Conservation (phyloP, 2,329 filamentous ascomycete species). For the Trichophyton rubrum region DNA sequence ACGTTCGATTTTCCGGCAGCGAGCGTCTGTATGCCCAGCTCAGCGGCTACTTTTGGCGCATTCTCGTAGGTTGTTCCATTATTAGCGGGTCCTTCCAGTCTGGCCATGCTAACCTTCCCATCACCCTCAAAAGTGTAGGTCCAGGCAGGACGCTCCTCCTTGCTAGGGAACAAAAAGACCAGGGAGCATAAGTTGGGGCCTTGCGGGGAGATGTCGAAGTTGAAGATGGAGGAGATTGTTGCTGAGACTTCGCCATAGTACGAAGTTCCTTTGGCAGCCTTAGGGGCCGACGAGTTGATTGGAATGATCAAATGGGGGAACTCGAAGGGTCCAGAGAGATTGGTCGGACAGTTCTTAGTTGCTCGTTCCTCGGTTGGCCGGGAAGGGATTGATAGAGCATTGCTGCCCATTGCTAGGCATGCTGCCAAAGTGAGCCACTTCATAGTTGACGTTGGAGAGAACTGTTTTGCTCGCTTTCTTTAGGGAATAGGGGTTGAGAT, state of each 20-base stretch:
- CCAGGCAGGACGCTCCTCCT: slow-evolving; percentile 47
- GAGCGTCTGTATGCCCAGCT: slow-evolving; percentile 36
- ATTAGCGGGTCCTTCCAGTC: slow-evolving; percentile 37
- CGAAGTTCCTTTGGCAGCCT: slow-evolving; percentile 41
- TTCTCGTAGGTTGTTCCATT: slow-evolving; percentile 43
- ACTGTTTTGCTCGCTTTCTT: neutral
- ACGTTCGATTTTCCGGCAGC: slow-evolving; percentile 44
- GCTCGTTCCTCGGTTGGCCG: neutral
- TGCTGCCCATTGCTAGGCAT: slow-evolving; percentile 8
- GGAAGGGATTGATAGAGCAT: slow-evolving; percentile 8
- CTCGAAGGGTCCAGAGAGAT: slow-evolving; percentile 38
- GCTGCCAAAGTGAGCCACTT: slow-evolving; percentile 7
- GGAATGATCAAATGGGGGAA: slow-evolving; percentile 53
- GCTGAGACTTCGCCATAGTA: slow-evolving; percentile 45
- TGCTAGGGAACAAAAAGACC: slow-evolving; percentile 51
- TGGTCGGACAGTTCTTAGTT: slow-evolving; percentile 31
- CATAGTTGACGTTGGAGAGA: slow-evolving; percentile 5
- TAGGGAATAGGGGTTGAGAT: neutral
- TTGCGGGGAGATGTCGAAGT: slow-evolving; percentile 53
- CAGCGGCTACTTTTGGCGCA: slow-evolving; percentile 34
- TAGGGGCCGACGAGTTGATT: slow-evolving; percentile 43
- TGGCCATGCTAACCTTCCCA: slow-evolving; percentile 43
- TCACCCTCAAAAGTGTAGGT: slow-evolving; percentile 43
- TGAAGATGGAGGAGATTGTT: slow-evolving; percentile 49
- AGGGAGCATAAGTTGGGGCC: slow-evolving; percentile 41